phyloP scores from a whole-genome alignment of 1,139 yeast genomes.

The Geotrichum australiense region DNA sequence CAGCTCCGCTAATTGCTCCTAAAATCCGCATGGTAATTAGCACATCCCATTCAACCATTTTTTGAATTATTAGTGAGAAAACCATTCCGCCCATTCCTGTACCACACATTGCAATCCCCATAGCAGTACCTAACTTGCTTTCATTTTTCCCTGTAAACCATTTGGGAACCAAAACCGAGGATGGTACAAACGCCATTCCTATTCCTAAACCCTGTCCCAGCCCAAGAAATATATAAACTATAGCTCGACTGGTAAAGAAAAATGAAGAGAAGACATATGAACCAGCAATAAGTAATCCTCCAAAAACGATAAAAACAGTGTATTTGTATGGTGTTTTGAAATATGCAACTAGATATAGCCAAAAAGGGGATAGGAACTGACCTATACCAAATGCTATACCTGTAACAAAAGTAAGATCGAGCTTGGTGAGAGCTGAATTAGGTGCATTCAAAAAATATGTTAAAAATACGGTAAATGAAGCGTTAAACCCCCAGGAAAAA shows the following conservation, averaged over 20 bases:
- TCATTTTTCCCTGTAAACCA: constrained; percentile 47
- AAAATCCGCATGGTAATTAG: constrained; percentile 66
- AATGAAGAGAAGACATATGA: constrained; percentile 62
- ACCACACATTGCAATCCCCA: constrained; percentile 37
- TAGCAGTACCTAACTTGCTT: constrained; percentile 45
- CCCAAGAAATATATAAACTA: constrained; percentile 60
- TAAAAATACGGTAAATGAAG: constrained; percentile 63
- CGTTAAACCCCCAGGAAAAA: constrained; percentile 70
- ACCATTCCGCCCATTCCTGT: constrained; percentile 34
- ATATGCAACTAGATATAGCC: constrained; percentile 32
- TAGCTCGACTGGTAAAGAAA: constrained; percentile 53
- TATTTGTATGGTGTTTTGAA: constrained; percentile 29
- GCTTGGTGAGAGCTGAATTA: constrained; percentile 42
- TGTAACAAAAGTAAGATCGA: constrained; percentile 63
- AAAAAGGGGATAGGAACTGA: constrained; percentile 47
- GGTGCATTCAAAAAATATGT: constrained; percentile 44
- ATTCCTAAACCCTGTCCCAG: constrained; percentile 56
- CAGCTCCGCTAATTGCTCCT: constrained; percentile 40
- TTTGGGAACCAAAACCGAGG: constrained; percentile 48
- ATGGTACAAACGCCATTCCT: constrained; percentile 54
- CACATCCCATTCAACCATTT: constrained; percentile 42
- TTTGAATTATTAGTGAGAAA: constrained; percentile 38
- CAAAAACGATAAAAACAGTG: constrained; percentile 39
- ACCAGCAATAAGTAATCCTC: constrained; percentile 45
- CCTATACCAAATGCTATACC: constrained; percentile 57